phyloP scores from a whole-genome alignment of 352 stramenopile species.

The Phytophthora litchii region DNA sequence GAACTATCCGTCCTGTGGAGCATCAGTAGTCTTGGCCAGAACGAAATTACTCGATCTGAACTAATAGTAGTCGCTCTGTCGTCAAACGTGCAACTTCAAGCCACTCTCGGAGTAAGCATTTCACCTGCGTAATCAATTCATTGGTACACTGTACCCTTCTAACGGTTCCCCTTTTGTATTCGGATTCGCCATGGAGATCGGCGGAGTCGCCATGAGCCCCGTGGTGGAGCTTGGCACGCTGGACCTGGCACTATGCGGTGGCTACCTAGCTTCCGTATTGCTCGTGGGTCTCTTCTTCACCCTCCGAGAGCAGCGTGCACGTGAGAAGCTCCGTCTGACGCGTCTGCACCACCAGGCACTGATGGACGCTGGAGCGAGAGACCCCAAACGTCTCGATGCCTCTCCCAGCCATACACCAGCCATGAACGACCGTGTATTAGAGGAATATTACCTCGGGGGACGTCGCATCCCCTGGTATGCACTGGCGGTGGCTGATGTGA shows the following conservation, averaged over 20 bases:
- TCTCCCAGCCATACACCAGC: slow-evolving; percentile 15
- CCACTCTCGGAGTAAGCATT: slow-evolving; percentile 24
- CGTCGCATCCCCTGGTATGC: slow-evolving; percentile 75
- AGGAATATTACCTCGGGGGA: slow-evolving; percentile 81
- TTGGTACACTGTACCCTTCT: slow-evolving; percentile 21
- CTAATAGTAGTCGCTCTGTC: no score
- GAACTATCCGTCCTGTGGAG: no score
- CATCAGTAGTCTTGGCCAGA: no score
- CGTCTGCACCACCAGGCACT: slow-evolving; percentile 27
- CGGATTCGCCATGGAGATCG: slow-evolving; percentile 23
- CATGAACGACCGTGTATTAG: slow-evolving; percentile 45
- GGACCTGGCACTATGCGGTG: slow-evolving; percentile 58
- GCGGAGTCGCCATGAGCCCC: slow-evolving; percentile 7
- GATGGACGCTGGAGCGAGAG: slow-evolving; percentile 26
- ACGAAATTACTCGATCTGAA: no score
- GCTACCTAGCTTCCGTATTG: slow-evolving; percentile 70
- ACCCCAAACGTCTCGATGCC: slow-evolving; percentile 19
- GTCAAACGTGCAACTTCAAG: slow-evolving; percentile 13
- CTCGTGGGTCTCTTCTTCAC: slow-evolving; percentile 75
- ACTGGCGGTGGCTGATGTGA: slow-evolving; percentile 76
- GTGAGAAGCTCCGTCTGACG: slow-evolving; percentile 40
- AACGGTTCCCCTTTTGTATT: neutral
- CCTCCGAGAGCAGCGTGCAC: slow-evolving; percentile 52
- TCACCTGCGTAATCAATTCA: slow-evolving; percentile 12
- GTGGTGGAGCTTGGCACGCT: slow-evolving; percentile 45